Conservation (phyloP, 257 asterid genomes). For the Ballota nigra region DNA sequence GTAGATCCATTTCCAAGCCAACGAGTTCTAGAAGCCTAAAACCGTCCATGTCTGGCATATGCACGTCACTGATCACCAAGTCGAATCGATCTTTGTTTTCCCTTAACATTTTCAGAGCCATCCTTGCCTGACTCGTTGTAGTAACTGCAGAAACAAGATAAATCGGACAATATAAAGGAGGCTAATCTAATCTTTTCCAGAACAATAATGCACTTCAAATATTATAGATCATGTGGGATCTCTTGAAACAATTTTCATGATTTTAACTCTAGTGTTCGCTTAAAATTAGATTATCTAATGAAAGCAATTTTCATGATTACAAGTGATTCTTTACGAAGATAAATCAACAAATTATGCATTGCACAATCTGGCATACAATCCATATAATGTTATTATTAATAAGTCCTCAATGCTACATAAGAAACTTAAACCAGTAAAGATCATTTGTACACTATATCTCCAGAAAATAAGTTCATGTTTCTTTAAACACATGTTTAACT, state of each 20-base stretch:
- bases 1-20: constrained; percentile 67
- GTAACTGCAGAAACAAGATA: constrained; percentile 35
- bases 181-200: neutral
- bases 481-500: too few relatives aligned
- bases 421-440: neutral
- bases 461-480: neutral
- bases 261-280: neutral
- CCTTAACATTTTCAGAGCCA: constrained; percentile 49
- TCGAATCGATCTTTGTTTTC: constrained; percentile 53
- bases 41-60: constrained; percentile 77
- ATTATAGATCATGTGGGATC: neutral
- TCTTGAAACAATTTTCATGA: constrained; percentile 3
- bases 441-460: neutral
- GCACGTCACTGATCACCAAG: constrained; percentile 65
- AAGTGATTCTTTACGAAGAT: neutral
- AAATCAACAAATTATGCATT: neutral
- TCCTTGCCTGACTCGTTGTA: constrained; percentile 42
- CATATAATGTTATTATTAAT: neutral
- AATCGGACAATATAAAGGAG: constrained; percentile 3
- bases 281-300: neutral
- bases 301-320: neutral
- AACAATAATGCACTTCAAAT: neutral
- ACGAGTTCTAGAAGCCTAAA: constrained; percentile 64
- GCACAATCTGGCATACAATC: constrained; percentile 5
- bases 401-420: neutral